A percentile compares a stretch with the other conserved stretches of the same genome.
Conservation (phyloP, 1,139 yeast genomes). For the Debaryomyces coudertii region DNA sequence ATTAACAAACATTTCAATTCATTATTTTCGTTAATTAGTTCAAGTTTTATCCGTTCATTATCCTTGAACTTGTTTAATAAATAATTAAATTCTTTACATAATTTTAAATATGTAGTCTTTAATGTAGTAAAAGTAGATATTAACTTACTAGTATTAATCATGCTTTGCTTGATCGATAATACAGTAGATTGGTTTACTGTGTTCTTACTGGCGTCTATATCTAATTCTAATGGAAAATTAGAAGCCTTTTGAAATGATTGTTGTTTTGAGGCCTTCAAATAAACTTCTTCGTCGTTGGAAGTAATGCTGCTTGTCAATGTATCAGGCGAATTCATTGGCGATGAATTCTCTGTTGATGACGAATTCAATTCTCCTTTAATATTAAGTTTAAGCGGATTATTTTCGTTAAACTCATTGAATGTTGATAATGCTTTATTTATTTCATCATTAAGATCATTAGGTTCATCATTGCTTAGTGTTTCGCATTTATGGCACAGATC, state of each 20-base stretch:
- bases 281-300: constrained; percentile 10
- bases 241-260: constrained; percentile 11
- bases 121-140: constrained; percentile 36
- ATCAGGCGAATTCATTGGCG: constrained; percentile 13
- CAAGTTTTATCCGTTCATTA: constrained; percentile 37
- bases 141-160: constrained; percentile 34
- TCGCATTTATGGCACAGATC: background rate
- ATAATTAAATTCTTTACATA: constrained; percentile 42
- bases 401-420: constrained; percentile 21
- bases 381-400: background rate
- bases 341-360: constrained; percentile 13
- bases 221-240: background rate
- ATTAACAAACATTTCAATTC: constrained; percentile 32
- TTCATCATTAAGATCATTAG: constrained; percentile 23
- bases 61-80: constrained; percentile 38
- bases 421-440: constrained; percentile 25
- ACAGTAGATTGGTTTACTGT: constrained; percentile 21
- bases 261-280: background rate
- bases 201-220: background rate
- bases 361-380: background rate
- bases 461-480: background rate
- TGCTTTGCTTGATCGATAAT: constrained; percentile 29
- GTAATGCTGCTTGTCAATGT: constrained; percentile 10
- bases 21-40: constrained; percentile 39
- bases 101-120: constrained; percentile 37